These are phyloP conservation scores for Naganishia sp. DNA, from an alignment of 1,284 basidiomycete species.

Conservation along the genomic window DNA sequence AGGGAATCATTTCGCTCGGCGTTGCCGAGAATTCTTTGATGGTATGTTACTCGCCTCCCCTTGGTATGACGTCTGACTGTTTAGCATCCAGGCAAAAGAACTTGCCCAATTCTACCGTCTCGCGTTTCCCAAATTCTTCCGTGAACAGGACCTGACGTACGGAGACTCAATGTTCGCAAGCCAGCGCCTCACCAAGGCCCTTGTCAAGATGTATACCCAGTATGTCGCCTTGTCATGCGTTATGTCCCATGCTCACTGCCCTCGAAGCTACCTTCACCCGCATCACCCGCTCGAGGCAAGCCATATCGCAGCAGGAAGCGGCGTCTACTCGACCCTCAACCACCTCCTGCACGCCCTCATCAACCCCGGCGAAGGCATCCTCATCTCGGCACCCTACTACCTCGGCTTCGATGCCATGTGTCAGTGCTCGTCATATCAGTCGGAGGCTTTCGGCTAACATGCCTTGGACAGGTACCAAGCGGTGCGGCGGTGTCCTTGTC, in stretches of 20 bases:
- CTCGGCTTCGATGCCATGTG: slow-evolving; percentile 44
- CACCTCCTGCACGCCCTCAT: slow-evolving; percentile 43
- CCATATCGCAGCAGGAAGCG: slow-evolving; percentile 43
- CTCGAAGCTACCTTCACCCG: slow-evolving; percentile 35
- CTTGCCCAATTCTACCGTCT: slow-evolving; percentile 44
- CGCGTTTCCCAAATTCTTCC: slow-evolving; percentile 44
- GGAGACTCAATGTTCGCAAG: slow-evolving; percentile 51
- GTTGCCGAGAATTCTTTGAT: slow-evolving; percentile 55
- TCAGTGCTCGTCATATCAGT: slow-evolving; percentile 10
- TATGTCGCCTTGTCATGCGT: neutral
- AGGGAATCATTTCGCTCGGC: slow-evolving; percentile 55
- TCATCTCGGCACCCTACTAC: slow-evolving; percentile 47
- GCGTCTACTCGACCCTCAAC: slow-evolving; percentile 43
- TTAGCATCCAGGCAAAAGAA: slow-evolving; percentile 36
- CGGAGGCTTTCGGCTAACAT: neutral
- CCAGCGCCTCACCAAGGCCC: slow-evolving; percentile 46
- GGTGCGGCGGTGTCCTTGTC: slow-evolving; percentile 35
- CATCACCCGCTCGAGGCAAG: slow-evolving; percentile 37
- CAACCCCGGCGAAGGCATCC: slow-evolving; percentile 43
- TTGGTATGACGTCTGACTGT: neutral
- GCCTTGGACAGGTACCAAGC: slow-evolving; percentile 5
- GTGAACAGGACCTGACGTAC: slow-evolving; percentile 44
- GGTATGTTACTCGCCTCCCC: slow-evolving; percentile 28
- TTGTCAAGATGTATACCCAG: slow-evolving; percentile 47
- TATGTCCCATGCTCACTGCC: neutral